Evolutionary conservation across 495 filamentous ascomycete species (phyloP), one percentile per base, ranked within the genome.

Genomic region (Penicillium taxi): DNA sequence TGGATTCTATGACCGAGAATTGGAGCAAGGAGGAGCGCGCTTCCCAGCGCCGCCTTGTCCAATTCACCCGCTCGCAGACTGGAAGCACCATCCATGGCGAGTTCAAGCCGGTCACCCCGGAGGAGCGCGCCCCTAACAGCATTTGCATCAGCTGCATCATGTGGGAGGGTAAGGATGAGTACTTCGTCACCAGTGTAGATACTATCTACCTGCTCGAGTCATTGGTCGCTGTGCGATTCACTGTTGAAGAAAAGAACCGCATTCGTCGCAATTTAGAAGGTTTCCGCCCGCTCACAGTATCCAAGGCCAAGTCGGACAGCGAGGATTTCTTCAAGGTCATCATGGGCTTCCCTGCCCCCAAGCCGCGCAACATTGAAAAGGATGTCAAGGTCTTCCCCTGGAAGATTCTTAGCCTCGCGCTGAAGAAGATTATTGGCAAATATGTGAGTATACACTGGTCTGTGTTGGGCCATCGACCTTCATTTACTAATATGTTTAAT

Each of bases 351-450:
- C 84, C 85, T 8, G 81, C 77, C 16, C 93, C 93, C 2, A 96
- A 96, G 66, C 93, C 91, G 5, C 73, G 91, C 26, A 94, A 95
- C 49, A 98, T 98, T 47, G 91, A 96, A 69, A 98, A 98, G 63
- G 89, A 95, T 50, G 86, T 98, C 48, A 98, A 98, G 60, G 91
- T 96, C 5, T 98, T 96, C 54, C 80, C 85, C 8, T 98, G 91
- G 93, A 86, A 81, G 53, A 82, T 84, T 32, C 64, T 98, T 9
- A 70, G 69, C 9, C 72, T 75, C 27, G 89, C 91, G 0, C 64
- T 98, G 37, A 91, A 87, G 71, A 98, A 98, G 66, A 95, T 96
- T 52, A 93, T 96, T 56, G 80, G 84, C 43, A 98, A 98, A 88
- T 98, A 96, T 62, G 83, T 84, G 62, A 71, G 82, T 75, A n/a